Evolutionary conservation across 192 early-diverging fungal genomes (phyloP), one percentile per base, ranked within the genome.

Genomic region (Thoreauomyces humboldtii): DNA sequence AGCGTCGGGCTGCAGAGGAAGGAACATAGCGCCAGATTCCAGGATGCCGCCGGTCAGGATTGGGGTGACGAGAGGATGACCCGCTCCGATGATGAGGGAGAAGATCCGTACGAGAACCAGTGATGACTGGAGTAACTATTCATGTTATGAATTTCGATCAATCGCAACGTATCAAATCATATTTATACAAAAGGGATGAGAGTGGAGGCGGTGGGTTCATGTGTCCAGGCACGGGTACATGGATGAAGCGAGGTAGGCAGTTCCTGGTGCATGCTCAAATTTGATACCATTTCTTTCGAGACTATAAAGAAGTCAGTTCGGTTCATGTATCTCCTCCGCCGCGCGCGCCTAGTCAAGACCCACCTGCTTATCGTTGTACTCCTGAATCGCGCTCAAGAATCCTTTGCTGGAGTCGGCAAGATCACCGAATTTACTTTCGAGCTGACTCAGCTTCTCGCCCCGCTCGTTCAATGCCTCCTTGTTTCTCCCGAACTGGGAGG

Each of bases 311-410:
- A n/a, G n/a, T n/a, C n/a, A n/a, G n/a, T n/a, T n/a, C n/a, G n/a
- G n/a, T n/a, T n/a, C n/a, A n/a, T n/a, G n/a, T n/a, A n/a, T n/a
- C n/a, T n/a, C n/a, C n/a, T n/a, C n/a, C n/a, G n/a, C n/a, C n/a
- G n/a, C n/a, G n/a, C n/a, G n/a, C n/a, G n/a, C 38, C 38, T 41
- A 41, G 17, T 17, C 38, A 41, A 17, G 9, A 12, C 38, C 71
- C 14, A 76, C 80, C 61, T 91, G 84, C 55, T 74, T 73, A 37
- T 81, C 77, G 63, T 85, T 88, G 59, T 86, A 72, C 52, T 87
- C 81, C 24, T 67, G 68, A 2, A 86, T 77, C 6, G 79, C 77
- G 22, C 71, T 73, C 47, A 85, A 66, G 66, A 91, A 91, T 45
- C 68, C 71, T 42, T 69, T 66, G 7, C 79, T 74, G 2, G 82